These are phyloP conservation scores for Paracamarosporium sp. DNA, from an alignment of 2,329 filamentous ascomycete genomes.

Conservation along the genomic window DNA sequence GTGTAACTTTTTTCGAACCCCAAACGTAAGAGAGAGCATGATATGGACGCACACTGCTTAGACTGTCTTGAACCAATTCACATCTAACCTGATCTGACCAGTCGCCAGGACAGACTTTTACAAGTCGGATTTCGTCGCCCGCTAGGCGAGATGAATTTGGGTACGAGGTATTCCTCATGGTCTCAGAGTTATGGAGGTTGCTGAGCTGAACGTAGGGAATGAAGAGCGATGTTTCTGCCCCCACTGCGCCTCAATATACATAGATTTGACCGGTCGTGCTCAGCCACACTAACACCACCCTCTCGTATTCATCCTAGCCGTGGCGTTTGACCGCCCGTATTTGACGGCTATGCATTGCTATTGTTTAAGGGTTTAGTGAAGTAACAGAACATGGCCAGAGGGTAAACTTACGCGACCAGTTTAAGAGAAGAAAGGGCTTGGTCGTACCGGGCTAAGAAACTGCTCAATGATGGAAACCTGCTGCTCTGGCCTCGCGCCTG, in stretches of 20 bases:
- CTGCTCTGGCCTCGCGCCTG: too few species aligned
- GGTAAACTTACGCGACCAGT: too few species aligned
- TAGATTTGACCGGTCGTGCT: neutral
- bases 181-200: neutral
- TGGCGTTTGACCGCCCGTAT: too few species aligned
- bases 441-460: too few species aligned
- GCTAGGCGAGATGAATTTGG: neutral
- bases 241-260: neutral
- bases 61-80: conserved; percentile 2
- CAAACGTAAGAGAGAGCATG: conserved; percentile 24
- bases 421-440: too few species aligned
- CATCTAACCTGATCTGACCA: conserved; percentile 18
- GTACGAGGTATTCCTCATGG: neutral
- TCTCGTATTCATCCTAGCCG: too few species aligned
- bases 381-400: too few species aligned
- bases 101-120: conserved; percentile 12
- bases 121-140: conserved; percentile 9
- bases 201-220: neutral
- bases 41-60: conserved; percentile 6
- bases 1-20: conserved; percentile 9
- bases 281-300: neutral
- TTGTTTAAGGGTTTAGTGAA: too few species aligned
- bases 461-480: too few species aligned
- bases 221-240: neutral
- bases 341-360: too few species aligned